These are phyloP conservation scores for Claviceps humidiphila DNA, from an alignment of 2,329 filamentous ascomycete species.

Conservation along the genomic window DNA sequence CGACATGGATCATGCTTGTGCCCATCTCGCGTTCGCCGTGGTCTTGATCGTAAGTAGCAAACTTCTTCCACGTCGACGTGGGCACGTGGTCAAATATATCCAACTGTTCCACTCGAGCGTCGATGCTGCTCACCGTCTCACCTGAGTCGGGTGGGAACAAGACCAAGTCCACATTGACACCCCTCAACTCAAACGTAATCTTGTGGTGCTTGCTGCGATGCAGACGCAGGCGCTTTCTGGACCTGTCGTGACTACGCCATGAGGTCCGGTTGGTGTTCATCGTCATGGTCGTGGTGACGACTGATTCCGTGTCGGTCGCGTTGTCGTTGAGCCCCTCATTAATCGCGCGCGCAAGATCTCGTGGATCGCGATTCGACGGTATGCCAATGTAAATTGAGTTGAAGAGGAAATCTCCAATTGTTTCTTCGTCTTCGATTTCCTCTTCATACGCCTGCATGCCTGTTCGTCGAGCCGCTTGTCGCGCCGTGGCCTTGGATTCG, in stretches of 20 bases:
- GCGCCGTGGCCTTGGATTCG: constrained; percentile 68
- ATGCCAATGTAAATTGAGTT: constrained; percentile 98
- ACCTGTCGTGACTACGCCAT: constrained; percentile 26
- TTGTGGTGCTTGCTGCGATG: constrained; percentile 84
- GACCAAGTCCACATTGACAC: constrained; percentile 70
- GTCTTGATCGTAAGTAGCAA: constrained; percentile 84
- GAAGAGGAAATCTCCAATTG: constrained; percentile 91
- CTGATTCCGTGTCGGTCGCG: constrained; percentile 77
- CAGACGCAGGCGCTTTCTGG: constrained; percentile 53
- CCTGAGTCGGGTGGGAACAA: constrained; percentile 62
- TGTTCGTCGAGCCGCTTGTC: constrained; percentile 40
- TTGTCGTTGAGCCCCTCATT: constrained; percentile 80
- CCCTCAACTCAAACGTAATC: constrained; percentile 84
- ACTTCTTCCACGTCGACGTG: constrained; percentile 96
- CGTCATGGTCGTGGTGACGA: constrained; percentile 62
- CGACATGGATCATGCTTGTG: constrained; percentile 79
- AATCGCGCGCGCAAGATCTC: constrained; percentile 69
- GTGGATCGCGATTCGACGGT: constrained; percentile 71
- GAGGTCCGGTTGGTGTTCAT: constrained; percentile 40
- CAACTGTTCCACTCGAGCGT: constrained; percentile 68
- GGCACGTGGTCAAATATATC: constrained; percentile 91
- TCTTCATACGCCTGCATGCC: constrained; percentile 49
- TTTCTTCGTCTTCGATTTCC: constrained; percentile 68
- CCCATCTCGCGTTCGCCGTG: constrained; percentile 75
- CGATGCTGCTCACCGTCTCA: constrained; percentile 78